A percentile compares a stretch with the other conserved stretches of the same genome.
phyloP scores from a whole-genome alignment of 371 early-diverging fungal species.

The Syncephalastrum monosporum region DNA sequence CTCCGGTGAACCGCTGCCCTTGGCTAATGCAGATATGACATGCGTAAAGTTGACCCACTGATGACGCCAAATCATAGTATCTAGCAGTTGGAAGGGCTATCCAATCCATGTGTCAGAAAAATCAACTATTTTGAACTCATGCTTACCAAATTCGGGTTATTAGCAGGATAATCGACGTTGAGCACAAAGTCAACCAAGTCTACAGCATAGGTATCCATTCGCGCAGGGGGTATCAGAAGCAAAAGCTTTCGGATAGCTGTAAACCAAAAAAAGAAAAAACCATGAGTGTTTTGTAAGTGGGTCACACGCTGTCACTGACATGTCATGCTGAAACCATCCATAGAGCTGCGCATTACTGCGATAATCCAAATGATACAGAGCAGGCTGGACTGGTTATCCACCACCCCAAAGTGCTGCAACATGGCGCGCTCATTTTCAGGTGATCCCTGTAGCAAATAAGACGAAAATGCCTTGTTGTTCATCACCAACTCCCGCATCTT shows the following conservation, averaged over 20 bases:
- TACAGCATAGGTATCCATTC: conserved; percentile 68
- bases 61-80: conserved; percentile 71
- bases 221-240: conserved; percentile 64
- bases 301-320: conserved; percentile 16
- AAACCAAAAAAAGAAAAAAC: too few relatives aligned
- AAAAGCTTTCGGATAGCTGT: conserved; percentile 65
- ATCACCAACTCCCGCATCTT: conserved; percentile 31
- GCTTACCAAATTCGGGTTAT: conserved; percentile 34
- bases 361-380: conserved; percentile 72
- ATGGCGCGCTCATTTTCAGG: conserved; percentile 35
- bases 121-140: neutral
- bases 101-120: neutral
- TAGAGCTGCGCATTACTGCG: conserved; percentile 31
- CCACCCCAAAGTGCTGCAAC: conserved; percentile 50
- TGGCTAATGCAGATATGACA: conserved; percentile 65
- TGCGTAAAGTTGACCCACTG: conserved; percentile 74
- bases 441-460: conserved; percentile 39
- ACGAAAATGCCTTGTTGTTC: conserved; percentile 27
- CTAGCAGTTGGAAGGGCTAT: conserved; percentile 48
- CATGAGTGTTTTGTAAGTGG: neutral
- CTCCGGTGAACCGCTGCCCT: conserved; percentile 58
- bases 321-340: conserved; percentile 38
- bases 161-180: conserved; percentile 36
- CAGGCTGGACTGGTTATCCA: conserved; percentile 64
- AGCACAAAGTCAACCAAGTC: conserved; percentile 68